Conservation (phyloP, 805 yeast species). For the Cyberlindnera euphorbiiphila region DNA sequence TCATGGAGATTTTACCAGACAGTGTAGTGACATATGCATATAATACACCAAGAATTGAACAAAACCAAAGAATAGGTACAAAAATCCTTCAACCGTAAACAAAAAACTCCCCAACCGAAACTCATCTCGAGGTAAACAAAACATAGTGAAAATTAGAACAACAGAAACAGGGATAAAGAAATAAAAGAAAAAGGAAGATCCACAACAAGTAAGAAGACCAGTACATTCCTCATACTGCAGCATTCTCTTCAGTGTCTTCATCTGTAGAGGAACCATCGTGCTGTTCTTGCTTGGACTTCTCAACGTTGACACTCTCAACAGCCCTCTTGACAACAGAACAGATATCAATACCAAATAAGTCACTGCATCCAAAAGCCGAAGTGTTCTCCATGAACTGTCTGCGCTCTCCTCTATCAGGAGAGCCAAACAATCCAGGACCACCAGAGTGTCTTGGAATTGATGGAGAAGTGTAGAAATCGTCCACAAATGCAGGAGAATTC, state of each 20-base stretch:
- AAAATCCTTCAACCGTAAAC: background rate
- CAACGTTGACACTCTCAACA: slow-evolving; percentile 28
- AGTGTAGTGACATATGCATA: slow-evolving; percentile 3
- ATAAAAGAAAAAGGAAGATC: background rate
- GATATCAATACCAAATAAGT: slow-evolving; percentile 56
- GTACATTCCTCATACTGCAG: background rate
- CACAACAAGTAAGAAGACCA: background rate
- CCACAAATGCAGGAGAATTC: slow-evolving; percentile 64
- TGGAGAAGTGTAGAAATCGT: slow-evolving; percentile 62
- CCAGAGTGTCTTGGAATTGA: slow-evolving; percentile 28
- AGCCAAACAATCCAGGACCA: slow-evolving; percentile 34
- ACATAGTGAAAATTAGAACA: background rate
- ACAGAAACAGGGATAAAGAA: background rate
- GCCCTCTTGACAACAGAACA: slow-evolving; percentile 47
- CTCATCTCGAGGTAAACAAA: background rate
- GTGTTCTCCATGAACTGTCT: slow-evolving; percentile 18
- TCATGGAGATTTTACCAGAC: too few relatives aligned
- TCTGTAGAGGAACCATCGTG: slow-evolving; percentile 14
- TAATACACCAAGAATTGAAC: slow-evolving; percentile 11
- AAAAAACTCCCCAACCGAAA: background rate
- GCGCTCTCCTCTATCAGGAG: slow-evolving; percentile 29
- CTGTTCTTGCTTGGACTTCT: slow-evolving; percentile 1
- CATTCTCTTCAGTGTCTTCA: slow-evolving; percentile 12
- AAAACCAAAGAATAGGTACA: background rate
- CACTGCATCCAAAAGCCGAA: slow-evolving; percentile 25